These are phyloP conservation scores for Colletotrichum incanum DNA, from an alignment of 2,329 filamentous ascomycete genomes.

Conservation along the genomic window DNA sequence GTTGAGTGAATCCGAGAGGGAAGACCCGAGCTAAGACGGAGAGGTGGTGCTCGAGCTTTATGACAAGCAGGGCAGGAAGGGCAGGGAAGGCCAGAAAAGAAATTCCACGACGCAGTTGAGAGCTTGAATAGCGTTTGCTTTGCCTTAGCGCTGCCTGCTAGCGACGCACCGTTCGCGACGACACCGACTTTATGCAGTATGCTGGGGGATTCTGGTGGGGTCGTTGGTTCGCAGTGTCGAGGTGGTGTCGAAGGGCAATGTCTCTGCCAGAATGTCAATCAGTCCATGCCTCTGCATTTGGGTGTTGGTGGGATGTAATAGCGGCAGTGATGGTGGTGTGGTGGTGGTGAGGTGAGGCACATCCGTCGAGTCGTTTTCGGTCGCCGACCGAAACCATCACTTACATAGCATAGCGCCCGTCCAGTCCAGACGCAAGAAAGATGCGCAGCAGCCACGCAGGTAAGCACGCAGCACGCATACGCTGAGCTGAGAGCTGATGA, in stretches of 20 bases:
- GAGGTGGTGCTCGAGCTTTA: conserved; percentile 42
- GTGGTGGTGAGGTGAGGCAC: background rate
- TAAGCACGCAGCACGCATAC: conserved; percentile 1
- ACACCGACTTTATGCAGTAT: conserved; percentile 38
- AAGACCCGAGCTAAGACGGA: conserved; percentile 14
- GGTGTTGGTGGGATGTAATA: background rate
- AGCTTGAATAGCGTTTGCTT: conserved; percentile 30
- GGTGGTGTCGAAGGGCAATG: conserved; percentile 7
- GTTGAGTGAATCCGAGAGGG: conserved; percentile 18
- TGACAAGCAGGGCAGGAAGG: conserved; percentile 36
- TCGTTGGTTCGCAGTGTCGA: conserved; percentile 15
- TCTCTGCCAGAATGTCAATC: conserved; percentile 17
- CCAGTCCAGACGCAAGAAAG: conserved; percentile 16
- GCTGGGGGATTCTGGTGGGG: conserved; percentile 1
- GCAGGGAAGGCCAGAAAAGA: conserved; percentile 10
- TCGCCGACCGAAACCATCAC: conserved; percentile 40
- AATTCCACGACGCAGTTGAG: conserved; percentile 4
- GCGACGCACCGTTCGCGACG: conserved; percentile 41
- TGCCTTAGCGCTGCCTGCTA: conserved; percentile 38
- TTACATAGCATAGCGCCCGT: conserved; percentile 2
- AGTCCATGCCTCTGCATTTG: background rate
- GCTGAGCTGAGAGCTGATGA: conserved; percentile 2
- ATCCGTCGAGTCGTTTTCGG: conserved; percentile 34
- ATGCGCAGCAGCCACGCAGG: background rate
- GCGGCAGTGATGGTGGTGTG: background rate